Evolutionary conservation across 352 stramenopile species (phyloP).

Genomic region (Globisporangium sylvaticum): DNA sequence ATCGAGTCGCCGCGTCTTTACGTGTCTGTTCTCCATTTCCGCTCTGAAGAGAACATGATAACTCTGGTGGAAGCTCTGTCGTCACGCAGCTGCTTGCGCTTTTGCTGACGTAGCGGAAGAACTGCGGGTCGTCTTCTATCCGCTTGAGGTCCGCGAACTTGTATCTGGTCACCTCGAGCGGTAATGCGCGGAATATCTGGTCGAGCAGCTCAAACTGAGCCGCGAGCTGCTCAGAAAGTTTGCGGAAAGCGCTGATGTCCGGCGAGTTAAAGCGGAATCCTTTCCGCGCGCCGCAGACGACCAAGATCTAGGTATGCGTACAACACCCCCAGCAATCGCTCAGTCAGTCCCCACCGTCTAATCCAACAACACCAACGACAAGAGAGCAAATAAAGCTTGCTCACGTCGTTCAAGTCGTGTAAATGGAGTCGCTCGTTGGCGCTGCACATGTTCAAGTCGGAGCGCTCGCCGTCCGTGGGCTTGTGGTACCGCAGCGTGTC

Average conservation of each 20-base stretch:
- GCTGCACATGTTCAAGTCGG: constrained; percentile 66
- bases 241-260: constrained; percentile 59
- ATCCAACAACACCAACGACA: not conserved
- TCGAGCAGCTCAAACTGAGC: constrained; percentile 51
- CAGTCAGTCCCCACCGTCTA: not conserved
- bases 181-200: constrained; percentile 42
- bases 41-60: not conserved
- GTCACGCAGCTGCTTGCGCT: not conserved
- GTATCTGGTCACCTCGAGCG: constrained; percentile 62
- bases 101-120: constrained; percentile 8
- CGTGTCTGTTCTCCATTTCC: too few relatives aligned
- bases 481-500: constrained; percentile 84
- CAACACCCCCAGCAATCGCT: not conserved
- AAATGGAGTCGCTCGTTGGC: constrained; percentile 68
- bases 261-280: constrained; percentile 73
- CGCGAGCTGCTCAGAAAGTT: constrained; percentile 47
- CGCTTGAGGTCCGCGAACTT: constrained; percentile 48
- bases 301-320: constrained; percentile 41
- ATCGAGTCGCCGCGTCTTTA: constrained; percentile 24
- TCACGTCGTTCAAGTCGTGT: constrained; percentile 76
- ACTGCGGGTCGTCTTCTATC: constrained; percentile 56
- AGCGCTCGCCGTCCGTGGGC: constrained; percentile 64
- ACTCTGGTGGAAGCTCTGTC: constrained; percentile 19
- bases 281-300: constrained; percentile 70
- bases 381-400: not conserved